Base-by-base conservation (phyloP, 495 filamentous ascomycete genomes). In the Penicillium diatomitis region DNA sequence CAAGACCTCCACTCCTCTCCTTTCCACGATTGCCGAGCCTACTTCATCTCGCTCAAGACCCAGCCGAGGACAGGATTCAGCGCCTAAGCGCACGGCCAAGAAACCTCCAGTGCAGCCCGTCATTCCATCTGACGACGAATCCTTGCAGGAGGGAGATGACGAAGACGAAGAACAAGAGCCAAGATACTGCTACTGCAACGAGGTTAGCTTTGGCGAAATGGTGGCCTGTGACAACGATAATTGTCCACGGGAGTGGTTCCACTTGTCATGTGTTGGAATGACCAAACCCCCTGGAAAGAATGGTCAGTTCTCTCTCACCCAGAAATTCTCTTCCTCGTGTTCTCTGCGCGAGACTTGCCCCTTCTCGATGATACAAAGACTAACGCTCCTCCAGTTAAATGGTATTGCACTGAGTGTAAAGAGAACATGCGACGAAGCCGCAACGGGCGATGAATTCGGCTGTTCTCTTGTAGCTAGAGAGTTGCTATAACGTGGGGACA, bases 131-230 rank as follows among this genome's bases (percentile, higher is more conserved):
- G 75, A 77, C 30, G 70, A 69, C 2, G 78, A 77, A 48, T 74
- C 71, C 5, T 52, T 70, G 5, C 79, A 77, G 1, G 81, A 83
- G 37, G 81, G 77, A 3, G 82, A 84, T 20, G 82, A 77, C 4
- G 88, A 88, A 31, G 80, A 79, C 9, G 89, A 90, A 45, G 84
- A 79, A 9, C 82, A 88, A 47, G 92, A 96, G 63, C 87, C 86
- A 8, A 73, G 81, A 40, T 98, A 96, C 66, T 98, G 92, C 66
- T 88, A 89, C 66, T 98, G 92, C 64, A 87, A 96, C 54, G 79
- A 84, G 51, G 82, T 96, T 32, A 92, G 86, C 58, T 98, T 95
- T 60, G 92, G 92, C 20, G 87, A 95, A 68, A 98, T 98, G 92
- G 87, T 98, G 10, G 92, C 85, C n/a, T 98, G 92, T 55, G 92